Percentiles rank a stretch among this genome's conserved stretches.
Evolutionary conservation across 176 grass and related monocot species (phyloP).

Genomic region (Lolium perenne): DNA sequence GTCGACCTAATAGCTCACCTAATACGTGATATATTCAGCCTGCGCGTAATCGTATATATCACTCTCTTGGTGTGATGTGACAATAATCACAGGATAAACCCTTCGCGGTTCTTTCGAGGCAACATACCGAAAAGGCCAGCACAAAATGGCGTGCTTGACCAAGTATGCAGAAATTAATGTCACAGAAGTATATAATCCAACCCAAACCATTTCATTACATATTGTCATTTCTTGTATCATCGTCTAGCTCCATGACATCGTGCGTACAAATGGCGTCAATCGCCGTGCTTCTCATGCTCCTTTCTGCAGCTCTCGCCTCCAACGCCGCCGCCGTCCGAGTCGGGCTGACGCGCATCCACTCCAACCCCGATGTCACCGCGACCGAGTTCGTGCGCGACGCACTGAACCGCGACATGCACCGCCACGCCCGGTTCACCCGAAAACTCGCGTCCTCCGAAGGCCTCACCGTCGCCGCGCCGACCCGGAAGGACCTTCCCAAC

Average conservation of each 20-base stretch:
- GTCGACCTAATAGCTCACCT: slow-evolving; percentile 51
- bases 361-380: slow-evolving; percentile 43
- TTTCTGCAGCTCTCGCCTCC: background rate
- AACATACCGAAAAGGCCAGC: slow-evolving; percentile 19
- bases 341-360: slow-evolving; percentile 63
- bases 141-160: slow-evolving; percentile 56
- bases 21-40: slow-evolving; percentile 29
- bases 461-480: slow-evolving; percentile 35
- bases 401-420: slow-evolving; percentile 51
- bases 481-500: slow-evolving; percentile 41
- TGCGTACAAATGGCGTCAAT: background rate
- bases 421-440: slow-evolving; percentile 23
- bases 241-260: background rate
- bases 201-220: background rate
- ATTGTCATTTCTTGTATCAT: background rate
- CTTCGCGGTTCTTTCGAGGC: slow-evolving; percentile 43
- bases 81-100: slow-evolving; percentile 9
- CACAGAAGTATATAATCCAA: slow-evolving; percentile 17
- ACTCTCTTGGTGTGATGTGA: slow-evolving; percentile 35
- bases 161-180: background rate
- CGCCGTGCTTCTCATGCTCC: slow-evolving; percentile 2
- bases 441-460: slow-evolving; percentile 41
- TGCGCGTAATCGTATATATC: background rate
- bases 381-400: slow-evolving; percentile 58
- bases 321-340: slow-evolving; percentile 48